phyloP scores from a whole-genome alignment of 2,329 filamentous ascomycete species.

The Cercospora sp. region DNA sequence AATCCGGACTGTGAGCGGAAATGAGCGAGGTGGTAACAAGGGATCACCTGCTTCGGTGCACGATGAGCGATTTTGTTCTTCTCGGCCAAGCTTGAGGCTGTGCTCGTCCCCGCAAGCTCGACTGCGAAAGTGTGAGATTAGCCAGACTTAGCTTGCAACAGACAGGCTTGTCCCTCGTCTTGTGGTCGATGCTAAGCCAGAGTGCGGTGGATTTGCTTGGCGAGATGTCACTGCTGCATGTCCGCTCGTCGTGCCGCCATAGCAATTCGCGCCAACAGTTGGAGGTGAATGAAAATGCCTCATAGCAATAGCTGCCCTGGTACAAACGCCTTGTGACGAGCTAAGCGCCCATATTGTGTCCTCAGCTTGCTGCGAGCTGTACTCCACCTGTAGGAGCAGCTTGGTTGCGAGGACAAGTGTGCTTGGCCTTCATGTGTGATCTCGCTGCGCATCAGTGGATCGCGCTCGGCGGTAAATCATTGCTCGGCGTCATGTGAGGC shows the following conservation, averaged over 20 bases:
- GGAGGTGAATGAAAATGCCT: background rate
- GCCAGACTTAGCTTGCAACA: background rate
- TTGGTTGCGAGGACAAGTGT: background rate
- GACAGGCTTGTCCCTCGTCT: background rate
- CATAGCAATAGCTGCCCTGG: background rate
- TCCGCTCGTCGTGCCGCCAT: background rate
- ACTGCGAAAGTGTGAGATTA: background rate
- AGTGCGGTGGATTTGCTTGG: background rate
- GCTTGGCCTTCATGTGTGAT: conserved; percentile 2
- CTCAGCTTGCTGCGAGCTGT: background rate
- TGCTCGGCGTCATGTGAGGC: background rate
- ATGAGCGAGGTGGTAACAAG: background rate
- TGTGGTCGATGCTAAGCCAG: background rate
- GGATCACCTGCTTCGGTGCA: background rate
- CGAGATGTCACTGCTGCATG: background rate
- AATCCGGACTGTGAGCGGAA: background rate
- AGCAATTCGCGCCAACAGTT: background rate
- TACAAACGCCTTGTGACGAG: background rate
- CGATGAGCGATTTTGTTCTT: background rate
- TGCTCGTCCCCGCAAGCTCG: background rate
- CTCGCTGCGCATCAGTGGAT: background rate
- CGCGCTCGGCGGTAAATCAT: background rate
- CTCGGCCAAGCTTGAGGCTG: background rate
- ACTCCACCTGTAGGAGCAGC: background rate
- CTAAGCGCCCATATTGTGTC: background rate